Base-by-base conservation (phyloP, 306 rosid species). In the Pueraria montana region DNA sequence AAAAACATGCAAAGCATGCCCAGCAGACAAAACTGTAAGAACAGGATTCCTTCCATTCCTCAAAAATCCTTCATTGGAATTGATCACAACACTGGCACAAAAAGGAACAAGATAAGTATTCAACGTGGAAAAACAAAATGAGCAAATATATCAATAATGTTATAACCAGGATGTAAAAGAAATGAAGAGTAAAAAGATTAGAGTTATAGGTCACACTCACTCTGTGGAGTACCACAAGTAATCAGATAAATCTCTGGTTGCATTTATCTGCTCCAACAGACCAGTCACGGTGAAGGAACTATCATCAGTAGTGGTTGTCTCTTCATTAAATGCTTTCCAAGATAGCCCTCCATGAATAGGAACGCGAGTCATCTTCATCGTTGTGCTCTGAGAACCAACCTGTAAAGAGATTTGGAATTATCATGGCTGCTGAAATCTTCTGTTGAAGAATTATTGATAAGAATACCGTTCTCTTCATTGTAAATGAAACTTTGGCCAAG, bases 171-270 rank as follows among this genome's bases (percentile, higher is more conserved):
- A 11, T 43, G 45, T 6, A 32, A 8, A 72, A 45, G 62, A 70
- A 55, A 53, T 1, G 23, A 50, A 77, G 53, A 46, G 73, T 75
- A 73, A 46, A n/a, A 18, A 58, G 2, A 55, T 38, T 6, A 63
- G 55, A 17, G 73, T 55, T 59, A 36, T 42, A 27, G 65, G 77
- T 67, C 77, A 96, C 99, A 96, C 99, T 94, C 87, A 96, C 99
- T 96, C 99, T 86, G 99, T 96, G 56, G 91, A 80, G 91, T 96
- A 96, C 99, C 99, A 96, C 91, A 96, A 84, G 83, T 96, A 94
- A 78, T 96, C 99, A 32, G 99, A 86, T 61, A 87, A 80, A 85
- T 96, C 99, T 80, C 99, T 90, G 43, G 99, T 96, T 81, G 94
- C 90, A 86, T 96, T 96, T 82, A 96, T 85, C 90, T 96, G 99